Evolutionary conservation across 2,329 filamentous ascomycete genomes (phyloP).

Genomic region (Talaromyces amestolkiae): DNA sequence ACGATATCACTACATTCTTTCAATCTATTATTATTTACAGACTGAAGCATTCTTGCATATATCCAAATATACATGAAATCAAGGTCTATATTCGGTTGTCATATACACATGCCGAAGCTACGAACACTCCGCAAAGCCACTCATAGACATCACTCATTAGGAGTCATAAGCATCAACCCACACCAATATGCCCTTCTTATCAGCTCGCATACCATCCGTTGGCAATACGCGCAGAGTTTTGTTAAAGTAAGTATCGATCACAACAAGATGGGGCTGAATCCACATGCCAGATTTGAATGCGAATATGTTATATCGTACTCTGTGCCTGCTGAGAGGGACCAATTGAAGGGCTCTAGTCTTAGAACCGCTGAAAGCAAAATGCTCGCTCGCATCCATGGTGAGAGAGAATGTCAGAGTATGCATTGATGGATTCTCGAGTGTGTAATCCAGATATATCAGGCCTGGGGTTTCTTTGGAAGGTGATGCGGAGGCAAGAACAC

Average conservation of each 20-base stretch:
- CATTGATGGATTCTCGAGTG: slow-evolving; percentile 87
- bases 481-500: slow-evolving; percentile 63
- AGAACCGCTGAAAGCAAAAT: slow-evolving; percentile 88
- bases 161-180: slow-evolving; percentile 42
- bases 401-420: slow-evolving; percentile 94
- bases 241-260: slow-evolving; percentile 89
- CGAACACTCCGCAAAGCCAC: background rate
- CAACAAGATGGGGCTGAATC: slow-evolving; percentile 70
- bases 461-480: slow-evolving; percentile 34
- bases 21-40: no score
- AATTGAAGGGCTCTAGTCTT: slow-evolving; percentile 79
- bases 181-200: slow-evolving; percentile 52
- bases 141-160: slow-evolving; percentile 7
- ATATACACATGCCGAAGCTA: background rate
- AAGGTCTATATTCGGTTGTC: background rate
- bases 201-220: slow-evolving; percentile 63
- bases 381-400: slow-evolving; percentile 85
- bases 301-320: slow-evolving; percentile 70
- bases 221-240: slow-evolving; percentile 80
- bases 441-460: slow-evolving; percentile 57
- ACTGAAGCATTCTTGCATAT: no score
- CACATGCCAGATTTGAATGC: slow-evolving; percentile 64
- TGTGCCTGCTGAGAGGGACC: slow-evolving; percentile 74
- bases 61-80: background rate
- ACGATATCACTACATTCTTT: no score